These are phyloP conservation scores for Nidularia sp. DNA, from an alignment of 768 basidiomycete genomes.

Conservation along the genomic window DNA sequence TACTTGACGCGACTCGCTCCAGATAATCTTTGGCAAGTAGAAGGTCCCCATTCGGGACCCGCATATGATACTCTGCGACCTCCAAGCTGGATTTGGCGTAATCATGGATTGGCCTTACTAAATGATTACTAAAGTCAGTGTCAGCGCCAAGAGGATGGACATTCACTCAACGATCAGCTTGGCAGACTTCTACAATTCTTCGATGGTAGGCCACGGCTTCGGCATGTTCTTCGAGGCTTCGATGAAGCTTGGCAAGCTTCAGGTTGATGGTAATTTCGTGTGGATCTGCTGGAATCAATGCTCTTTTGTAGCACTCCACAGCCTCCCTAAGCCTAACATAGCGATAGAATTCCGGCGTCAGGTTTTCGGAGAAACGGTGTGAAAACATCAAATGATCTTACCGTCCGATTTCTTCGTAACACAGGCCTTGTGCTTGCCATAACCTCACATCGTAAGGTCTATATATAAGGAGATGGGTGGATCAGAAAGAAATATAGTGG, in stretches of 20 bases:
- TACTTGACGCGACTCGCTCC: slow-evolving; percentile 70
- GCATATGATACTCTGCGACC: slow-evolving; percentile 77
- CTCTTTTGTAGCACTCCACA: slow-evolving; percentile 87
- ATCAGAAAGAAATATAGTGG: too few species aligned
- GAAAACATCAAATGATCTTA: slow-evolving; percentile 23
- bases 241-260: slow-evolving; percentile 71
- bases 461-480: too few species aligned
- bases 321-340: slow-evolving; percentile 74
- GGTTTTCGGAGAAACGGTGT: neutral
- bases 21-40: slow-evolving; percentile 68
- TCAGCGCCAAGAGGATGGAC: slow-evolving; percentile 12
- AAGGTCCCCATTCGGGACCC: slow-evolving; percentile 59
- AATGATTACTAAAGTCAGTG: slow-evolving; percentile 17
- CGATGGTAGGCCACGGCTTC: slow-evolving; percentile 80
- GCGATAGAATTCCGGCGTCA: neutral
- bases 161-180: slow-evolving; percentile 49
- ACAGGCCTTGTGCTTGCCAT: slow-evolving; percentile 93
- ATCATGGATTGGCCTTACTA: slow-evolving; percentile 57
- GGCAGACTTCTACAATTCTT: slow-evolving; percentile 71
- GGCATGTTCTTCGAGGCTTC: slow-evolving; percentile 57
- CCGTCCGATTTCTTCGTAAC: slow-evolving; percentile 91
- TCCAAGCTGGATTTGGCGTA: slow-evolving; percentile 82
- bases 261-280: slow-evolving; percentile 70
- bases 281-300: slow-evolving; percentile 76
- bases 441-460: slow-evolving; percentile 95